phyloP scores from a whole-genome alignment of 768 basidiomycete genomes.

The Suillus clintonianus region DNA sequence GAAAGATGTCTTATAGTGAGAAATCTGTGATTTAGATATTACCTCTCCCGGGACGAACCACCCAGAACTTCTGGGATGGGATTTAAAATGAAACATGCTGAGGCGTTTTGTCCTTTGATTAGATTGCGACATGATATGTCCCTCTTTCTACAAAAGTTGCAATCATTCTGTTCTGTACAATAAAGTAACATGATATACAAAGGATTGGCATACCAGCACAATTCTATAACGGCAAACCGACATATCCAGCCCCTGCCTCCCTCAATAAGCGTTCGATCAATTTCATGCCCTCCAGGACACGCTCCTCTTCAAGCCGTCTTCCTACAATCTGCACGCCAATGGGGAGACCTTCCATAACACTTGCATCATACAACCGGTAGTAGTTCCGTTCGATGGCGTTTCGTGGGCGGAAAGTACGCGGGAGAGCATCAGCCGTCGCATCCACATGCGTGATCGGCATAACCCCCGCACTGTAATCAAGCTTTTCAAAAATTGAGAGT shows the following conservation, averaged over 20 bases:
- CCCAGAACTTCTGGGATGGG: neutral
- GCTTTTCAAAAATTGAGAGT: slow-evolving; percentile 19
- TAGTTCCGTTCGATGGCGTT: slow-evolving; percentile 41
- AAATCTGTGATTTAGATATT: too few species aligned
- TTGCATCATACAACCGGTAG: slow-evolving; percentile 43
- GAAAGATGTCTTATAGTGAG: too few species aligned
- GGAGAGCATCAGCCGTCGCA: slow-evolving; percentile 32
- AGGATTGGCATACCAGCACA: slow-evolving; percentile 4
- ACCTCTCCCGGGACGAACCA: neutral
- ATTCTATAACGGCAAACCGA: slow-evolving; percentile 23
- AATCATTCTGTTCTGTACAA: slow-evolving; percentile 44
- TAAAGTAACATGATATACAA: neutral
- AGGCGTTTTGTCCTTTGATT: slow-evolving; percentile 41
- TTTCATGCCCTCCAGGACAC: slow-evolving; percentile 47
- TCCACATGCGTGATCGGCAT: slow-evolving; percentile 47
- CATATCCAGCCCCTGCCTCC: slow-evolving; percentile 23
- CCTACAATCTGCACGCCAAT: slow-evolving; percentile 47
- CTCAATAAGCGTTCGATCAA: slow-evolving; percentile 35
- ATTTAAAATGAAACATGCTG: neutral
- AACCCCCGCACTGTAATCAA: slow-evolving; percentile 47
- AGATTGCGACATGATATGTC: neutral
- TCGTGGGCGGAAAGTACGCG: slow-evolving; percentile 23
- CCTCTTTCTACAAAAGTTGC: neutral
- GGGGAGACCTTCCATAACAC: slow-evolving; percentile 46
- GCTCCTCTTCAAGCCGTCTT: slow-evolving; percentile 47